phyloP scores from a whole-genome alignment of 768 basidiomycete species.

The Fibroporia radiculosa region DNA sequence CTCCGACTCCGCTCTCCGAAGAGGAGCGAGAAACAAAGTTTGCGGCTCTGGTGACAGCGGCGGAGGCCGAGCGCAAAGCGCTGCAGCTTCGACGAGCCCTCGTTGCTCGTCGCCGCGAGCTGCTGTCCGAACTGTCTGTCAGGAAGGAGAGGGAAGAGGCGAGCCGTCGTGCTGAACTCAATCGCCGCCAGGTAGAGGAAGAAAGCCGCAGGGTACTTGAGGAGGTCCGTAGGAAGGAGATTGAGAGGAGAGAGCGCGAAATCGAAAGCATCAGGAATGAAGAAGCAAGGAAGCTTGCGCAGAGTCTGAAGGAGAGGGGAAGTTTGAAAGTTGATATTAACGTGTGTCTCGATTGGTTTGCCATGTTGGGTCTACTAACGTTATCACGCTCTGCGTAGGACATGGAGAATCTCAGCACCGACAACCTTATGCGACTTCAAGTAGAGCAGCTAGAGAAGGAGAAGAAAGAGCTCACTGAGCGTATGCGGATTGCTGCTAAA shows the following conservation, averaged over 20 bases:
- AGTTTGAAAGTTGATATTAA: conserved; percentile 65
- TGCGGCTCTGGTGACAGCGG: conserved; percentile 49
- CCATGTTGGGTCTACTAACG: not conserved
- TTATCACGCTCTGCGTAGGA: conserved; percentile 36
- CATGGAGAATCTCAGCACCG: conserved; percentile 78
- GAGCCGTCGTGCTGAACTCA: conserved; percentile 63
- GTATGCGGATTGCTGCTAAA: conserved; percentile 76
- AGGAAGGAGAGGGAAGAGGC: conserved; percentile 88
- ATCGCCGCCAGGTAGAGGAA: conserved; percentile 61
- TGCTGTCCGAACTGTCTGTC: conserved; percentile 75
- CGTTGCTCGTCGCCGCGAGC: conserved; percentile 77
- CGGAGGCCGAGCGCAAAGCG: conserved; percentile 71
- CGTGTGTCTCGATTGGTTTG: conserved; percentile 36
- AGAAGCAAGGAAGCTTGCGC: conserved; percentile 85
- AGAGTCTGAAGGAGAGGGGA: conserved; percentile 74
- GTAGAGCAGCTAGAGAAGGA: conserved; percentile 96
- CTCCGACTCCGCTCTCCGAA: conserved; percentile 32
- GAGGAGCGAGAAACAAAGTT: conserved; percentile 57
- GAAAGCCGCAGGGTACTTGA: conserved; percentile 54
- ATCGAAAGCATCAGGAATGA: conserved; percentile 71
- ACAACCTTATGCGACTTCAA: conserved; percentile 80
- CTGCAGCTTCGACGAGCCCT: conserved; percentile 70
- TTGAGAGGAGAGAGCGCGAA: conserved; percentile 60
- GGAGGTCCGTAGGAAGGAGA: conserved; percentile 54
- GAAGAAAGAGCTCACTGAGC: conserved; percentile 78